Conservation (phyloP, 768 basidiomycete species). For the Tylopilus sp. region DNA sequence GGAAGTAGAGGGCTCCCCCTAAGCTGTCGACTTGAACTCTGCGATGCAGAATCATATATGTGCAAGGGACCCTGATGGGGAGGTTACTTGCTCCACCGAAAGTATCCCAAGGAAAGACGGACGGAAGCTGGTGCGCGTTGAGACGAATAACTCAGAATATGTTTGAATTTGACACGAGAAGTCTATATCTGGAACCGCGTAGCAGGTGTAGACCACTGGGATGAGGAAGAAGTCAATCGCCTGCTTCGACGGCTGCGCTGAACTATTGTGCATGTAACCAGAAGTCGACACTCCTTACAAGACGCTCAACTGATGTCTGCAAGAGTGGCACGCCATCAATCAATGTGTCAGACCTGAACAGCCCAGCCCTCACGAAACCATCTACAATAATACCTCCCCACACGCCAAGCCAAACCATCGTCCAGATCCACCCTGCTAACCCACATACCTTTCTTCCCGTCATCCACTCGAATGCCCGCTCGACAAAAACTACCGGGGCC, state of each 20-base stretch:
- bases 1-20: too few relatives aligned
- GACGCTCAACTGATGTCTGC: background rate
- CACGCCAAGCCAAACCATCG: background rate
- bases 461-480: background rate
- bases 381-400: background rate
- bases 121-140: background rate
- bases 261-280: background rate
- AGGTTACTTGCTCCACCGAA: too few relatives aligned
- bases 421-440: background rate
- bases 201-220: too few relatives aligned
- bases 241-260: too few relatives aligned
- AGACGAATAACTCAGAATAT: background rate
- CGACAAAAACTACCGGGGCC: background rate
- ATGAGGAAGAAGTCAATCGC: too few relatives aligned
- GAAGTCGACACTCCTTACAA: background rate
- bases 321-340: background rate
- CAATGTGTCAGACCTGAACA: background rate
- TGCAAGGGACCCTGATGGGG: too few relatives aligned
- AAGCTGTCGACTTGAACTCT: too few relatives aligned
- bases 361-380: background rate
- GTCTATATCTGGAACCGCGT: too few relatives aligned
- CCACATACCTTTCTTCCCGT: background rate
- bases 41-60: too few relatives aligned
- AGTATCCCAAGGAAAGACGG: too few relatives aligned
- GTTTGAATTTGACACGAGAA: too few relatives aligned